Base-by-base conservation (phyloP, 2,329 filamentous ascomycete genomes). In the Botryotinia convoluta region DNA sequence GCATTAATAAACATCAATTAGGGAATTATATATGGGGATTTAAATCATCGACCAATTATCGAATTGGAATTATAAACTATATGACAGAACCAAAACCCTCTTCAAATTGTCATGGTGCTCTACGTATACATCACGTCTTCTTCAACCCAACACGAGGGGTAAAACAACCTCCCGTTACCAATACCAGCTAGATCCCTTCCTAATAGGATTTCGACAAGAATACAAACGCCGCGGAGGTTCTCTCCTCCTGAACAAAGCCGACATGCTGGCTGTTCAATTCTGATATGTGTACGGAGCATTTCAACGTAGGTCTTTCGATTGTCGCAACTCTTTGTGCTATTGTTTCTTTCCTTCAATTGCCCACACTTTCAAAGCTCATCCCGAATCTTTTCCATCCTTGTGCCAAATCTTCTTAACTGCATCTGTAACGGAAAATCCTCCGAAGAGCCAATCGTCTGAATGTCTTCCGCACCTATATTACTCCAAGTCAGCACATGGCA, bases 401-500 rank as follows among this genome's bases (percentile, higher is more conserved):
- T 74, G 61, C 74, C 72, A 74, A 26, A 75, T 73, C 18, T 63
- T 72, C 62, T 73, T 75, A 16, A 75, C 65, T 60, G 37, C 67
- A 29, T 60, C 61, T 3, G 65, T 39, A 14, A 73, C 29, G 6
- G 74, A 70, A 26, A 74, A 70, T 10, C 73, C 73, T 9, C 74
- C 73, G n/a, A 75, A 75, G 20, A 75, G 32, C 74, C 74, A 75
- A 9, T 74, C 74, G 48, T 75, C 64, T 18, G 72, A 70, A 71
- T 75, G 74, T 69, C 74, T 65, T 22, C 74, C 74, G 60, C 74
- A 72, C 44, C 70, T 72, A 45, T 32, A 48, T 5, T 26, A 14
- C 14, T 32, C 37, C 20, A 37, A 39, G 70, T 72, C 26, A 72
- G 70, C 35, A 42, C 10, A 39, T 42, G 48, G 10, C 18, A 14